Evolutionary conservation across 192 early-diverging fungal species (phyloP).

Genomic region (Backusella tarrabulga): DNA sequence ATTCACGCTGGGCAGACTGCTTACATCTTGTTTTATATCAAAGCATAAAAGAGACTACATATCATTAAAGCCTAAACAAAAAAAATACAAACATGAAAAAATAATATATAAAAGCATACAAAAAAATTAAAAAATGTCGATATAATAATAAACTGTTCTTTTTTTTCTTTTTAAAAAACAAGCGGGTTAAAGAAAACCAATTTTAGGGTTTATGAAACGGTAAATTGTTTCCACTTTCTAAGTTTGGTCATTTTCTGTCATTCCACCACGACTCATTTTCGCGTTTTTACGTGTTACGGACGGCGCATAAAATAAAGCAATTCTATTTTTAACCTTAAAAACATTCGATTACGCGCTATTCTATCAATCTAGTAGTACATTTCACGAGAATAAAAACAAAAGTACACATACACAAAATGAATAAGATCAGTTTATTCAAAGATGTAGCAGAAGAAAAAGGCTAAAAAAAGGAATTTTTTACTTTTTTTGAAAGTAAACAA

Average conservation of each 20-base stretch:
- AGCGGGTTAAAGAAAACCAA: background rate
- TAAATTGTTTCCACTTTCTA: background rate
- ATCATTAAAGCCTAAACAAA: conserved; percentile 20
- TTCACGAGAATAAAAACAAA: background rate
- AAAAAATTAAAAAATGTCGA: background rate
- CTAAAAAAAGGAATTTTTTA: background rate
- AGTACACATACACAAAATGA: background rate
- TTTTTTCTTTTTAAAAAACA: background rate
- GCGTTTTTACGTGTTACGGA: background rate
- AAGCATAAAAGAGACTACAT: conserved; percentile 14
- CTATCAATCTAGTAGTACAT: no score
- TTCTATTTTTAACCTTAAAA: background rate
- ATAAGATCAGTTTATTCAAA: background rate
- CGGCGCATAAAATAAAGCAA: background rate
- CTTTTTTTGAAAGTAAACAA: background rate
- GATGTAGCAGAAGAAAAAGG: background rate
- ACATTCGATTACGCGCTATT: background rate
- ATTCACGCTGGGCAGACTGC: conserved; percentile 56
- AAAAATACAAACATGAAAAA: background rate
- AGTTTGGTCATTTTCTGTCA: background rate
- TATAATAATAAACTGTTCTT: background rate
- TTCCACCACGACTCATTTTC: background rate
- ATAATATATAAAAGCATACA: background rate
- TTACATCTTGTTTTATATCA: conserved; percentile 79
- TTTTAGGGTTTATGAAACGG: background rate